Base-by-base conservation (phyloP, 1,284 basidiomycete genomes). In the Ceratobasidium sp. region DNA sequence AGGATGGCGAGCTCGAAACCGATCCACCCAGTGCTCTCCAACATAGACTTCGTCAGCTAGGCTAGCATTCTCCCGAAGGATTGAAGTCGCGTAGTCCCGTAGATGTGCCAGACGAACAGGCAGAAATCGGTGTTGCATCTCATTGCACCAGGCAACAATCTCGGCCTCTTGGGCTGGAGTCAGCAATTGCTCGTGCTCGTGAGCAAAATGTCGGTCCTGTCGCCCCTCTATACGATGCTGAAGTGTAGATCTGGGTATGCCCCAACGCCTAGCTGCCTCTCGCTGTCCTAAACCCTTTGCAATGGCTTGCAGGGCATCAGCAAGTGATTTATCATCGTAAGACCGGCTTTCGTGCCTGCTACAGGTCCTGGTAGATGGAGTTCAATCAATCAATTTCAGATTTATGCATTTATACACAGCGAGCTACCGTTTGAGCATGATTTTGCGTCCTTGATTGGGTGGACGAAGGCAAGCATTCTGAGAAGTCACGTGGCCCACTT, bases 1-100 rank as follows among this genome's bases (percentile, higher is more conserved):
- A 7, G 62, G 62, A 64, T 64, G 45, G 45, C 62, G 62, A 2
- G 14, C 27, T 5, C 19, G 22, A 17, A 64, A 64, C 9, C 27
- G 44, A n/a, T 64, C 62, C 11, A 48, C 44, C 62, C 62, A 64
- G 15, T 64, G 62, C 29, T 48, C 24, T 8, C 62, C 62, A 64
- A 17, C 11, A 19, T 57, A 29, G 33, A 7, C 7, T 57, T 33
- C 17, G 14, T 41, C 54, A 33, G 19, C 54, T 7, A 29, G 54
- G 7, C 19, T 29, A 31, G 22, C 22, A n/a, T 33, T 29, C 15
- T 56, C 36, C 5, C 14, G 15, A 9, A 59, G 7, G 36, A 59
- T 41, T 36, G 31, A 8, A 17, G 17, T 19, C 27, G 31, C 56
- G 19, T n/a, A 59, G 17, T 8, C 56, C 15, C 29, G 7, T 14